Base-by-base conservation (phyloP, 2,329 filamentous ascomycete genomes). In the Leptodontidium sp. region DNA sequence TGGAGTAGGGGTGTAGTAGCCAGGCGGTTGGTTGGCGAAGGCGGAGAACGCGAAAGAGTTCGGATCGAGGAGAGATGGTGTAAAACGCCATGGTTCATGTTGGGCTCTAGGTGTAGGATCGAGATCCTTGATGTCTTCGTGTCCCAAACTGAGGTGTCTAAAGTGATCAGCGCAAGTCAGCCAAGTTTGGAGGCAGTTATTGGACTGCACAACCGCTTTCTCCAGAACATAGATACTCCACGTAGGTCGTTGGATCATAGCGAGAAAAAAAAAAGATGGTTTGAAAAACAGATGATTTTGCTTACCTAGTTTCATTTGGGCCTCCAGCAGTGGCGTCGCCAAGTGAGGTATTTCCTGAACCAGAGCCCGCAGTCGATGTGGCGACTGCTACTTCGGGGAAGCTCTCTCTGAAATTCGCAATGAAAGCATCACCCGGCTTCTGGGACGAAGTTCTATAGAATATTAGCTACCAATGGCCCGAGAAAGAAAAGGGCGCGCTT, bases 1-100 rank as follows among this genome's bases (percentile, higher is more conserved):
- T 1, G 93, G 92, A 1, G 93, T 97, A 1, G 94, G 93, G 8
- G 93, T 94, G 81, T 97, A 98, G 80, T 96, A 96, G 15, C 91
- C 92, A 17, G 92, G 88, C 57, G 91, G 88, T 72, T 94, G 92
- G 80, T 92, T 93, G 72, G 91, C 89, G 77, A 97, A 95, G 66
- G 86, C 86, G 69, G 89, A 86, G 80, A 97, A 98, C 29, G 89
- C 88, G 79, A 93, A 93, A 38, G 93, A 92, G 79, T 91, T 93
- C 21, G 93, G 90, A 78, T 98, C 95, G 78, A 98, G 87, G 67
- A 97, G 84, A 26, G 94, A 96, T 4, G 94, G 93, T 2, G 94
- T 97, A 77, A 97, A 94, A 73, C 92, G 88, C 90, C 94, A 96
- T 75, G 87, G 89, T 74, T 98, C 94, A 76, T 91, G 90, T 52